These are phyloP conservation scores for Aciculosporium take DNA, from an alignment of 2,329 filamentous ascomycete species.

Conservation along the genomic window DNA sequence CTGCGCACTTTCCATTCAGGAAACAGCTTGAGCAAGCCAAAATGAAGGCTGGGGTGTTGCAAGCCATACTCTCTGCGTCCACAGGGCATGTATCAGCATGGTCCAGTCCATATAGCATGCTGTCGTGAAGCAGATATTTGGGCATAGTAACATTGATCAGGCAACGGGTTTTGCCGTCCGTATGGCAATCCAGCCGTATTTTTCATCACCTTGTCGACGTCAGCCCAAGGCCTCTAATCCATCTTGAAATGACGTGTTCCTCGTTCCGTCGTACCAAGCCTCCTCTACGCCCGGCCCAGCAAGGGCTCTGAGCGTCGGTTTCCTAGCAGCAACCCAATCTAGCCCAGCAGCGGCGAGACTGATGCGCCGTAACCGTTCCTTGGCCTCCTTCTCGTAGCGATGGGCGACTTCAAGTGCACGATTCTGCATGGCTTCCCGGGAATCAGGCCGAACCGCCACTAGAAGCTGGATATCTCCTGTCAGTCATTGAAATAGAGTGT, in stretches of 20 bases:
- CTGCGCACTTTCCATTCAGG: too few relatives aligned
- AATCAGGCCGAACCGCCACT: constrained; percentile 52
- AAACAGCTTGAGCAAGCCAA: too few relatives aligned
- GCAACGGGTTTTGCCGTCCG: not conserved
- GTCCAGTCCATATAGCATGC: not conserved
- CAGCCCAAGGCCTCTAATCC: constrained; percentile 6
- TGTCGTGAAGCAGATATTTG: not conserved
- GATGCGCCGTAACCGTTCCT: constrained; percentile 63
- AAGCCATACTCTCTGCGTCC: not conserved
- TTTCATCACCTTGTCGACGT: not conserved
- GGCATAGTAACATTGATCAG: not conserved
- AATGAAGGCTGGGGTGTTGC: too few relatives aligned
- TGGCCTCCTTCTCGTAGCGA: constrained; percentile 59
- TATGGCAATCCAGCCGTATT: not conserved
- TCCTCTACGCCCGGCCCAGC: constrained; percentile 15
- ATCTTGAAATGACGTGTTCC: not conserved
- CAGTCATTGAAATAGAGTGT: not conserved
- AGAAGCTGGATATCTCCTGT: constrained; percentile 39
- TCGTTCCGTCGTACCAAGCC: constrained; percentile 20
- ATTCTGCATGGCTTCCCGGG: constrained; percentile 55
- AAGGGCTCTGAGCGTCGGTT: constrained; percentile 5
- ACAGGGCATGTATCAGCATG: not conserved
- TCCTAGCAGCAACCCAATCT: constrained; percentile 36
- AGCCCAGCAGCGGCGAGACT: constrained; percentile 63
- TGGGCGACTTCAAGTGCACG: constrained; percentile 53